phyloP scores from a whole-genome alignment of 345 rosid genomes.

The Brassica carinata region DNA sequence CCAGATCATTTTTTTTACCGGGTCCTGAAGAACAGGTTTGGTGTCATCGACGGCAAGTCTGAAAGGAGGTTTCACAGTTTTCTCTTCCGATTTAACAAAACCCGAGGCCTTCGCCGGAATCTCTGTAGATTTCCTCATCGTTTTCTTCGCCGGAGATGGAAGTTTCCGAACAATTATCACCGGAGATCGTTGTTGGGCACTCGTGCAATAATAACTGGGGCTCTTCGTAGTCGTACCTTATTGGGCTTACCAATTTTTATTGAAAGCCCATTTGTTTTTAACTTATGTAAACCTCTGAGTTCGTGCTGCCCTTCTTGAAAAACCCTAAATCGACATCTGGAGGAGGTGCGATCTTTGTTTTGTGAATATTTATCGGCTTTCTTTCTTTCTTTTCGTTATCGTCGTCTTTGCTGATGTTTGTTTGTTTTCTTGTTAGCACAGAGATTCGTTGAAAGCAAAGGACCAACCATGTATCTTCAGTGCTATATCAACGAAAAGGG shows the following conservation, averaged over 20 bases:
- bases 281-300: not conserved
- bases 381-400: not conserved
- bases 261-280: conserved; percentile 26
- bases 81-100: not conserved
- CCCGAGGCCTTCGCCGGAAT: conserved; percentile 19
- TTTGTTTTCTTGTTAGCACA: not conserved
- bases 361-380: not conserved
- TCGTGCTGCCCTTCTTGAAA: not conserved
- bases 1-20: conserved; percentile 42
- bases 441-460: not conserved
- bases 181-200: not conserved
- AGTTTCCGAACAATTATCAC: not conserved
- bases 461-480: conserved; percentile 64
- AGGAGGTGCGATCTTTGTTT: conserved; percentile 13
- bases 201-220: not conserved
- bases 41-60: conserved; percentile 72
- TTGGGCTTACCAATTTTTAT: conserved; percentile 5
- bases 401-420: not conserved
- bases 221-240: not conserved
- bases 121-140: conserved; percentile 39
- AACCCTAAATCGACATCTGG: conserved; percentile 29
- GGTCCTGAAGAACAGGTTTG: conserved; percentile 76
- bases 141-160: conserved; percentile 20
- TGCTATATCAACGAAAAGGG: conserved; percentile 80
- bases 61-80: conserved; percentile 53